Evolutionary conservation across 371 early-diverging fungal genomes (phyloP).

Genomic region (Mortierella sp.): DNA sequence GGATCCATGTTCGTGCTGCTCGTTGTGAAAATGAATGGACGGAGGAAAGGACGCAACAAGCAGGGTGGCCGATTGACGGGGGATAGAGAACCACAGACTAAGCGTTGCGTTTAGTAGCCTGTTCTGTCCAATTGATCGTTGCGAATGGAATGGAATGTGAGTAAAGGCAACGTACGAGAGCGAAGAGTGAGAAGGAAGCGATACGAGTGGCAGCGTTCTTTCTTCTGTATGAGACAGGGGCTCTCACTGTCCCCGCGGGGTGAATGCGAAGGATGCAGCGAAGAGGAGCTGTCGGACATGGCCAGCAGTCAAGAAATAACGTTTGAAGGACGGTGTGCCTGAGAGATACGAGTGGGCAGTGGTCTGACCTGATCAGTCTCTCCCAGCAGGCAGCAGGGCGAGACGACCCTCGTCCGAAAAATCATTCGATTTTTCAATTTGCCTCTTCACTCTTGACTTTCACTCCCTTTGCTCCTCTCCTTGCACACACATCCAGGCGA

Average conservation of each 20-base stretch:
- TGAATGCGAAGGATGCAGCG: not conserved
- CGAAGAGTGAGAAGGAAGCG: not conserved
- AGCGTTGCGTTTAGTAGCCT: too few relatives aligned
- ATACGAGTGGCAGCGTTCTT: not conserved
- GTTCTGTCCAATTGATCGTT: not conserved
- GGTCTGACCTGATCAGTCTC: not conserved
- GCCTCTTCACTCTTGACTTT: not conserved
- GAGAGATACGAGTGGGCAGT: not conserved
- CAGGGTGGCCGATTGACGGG: too few relatives aligned
- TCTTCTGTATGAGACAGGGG: not conserved
- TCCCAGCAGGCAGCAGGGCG: not conserved
- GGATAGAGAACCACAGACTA: too few relatives aligned
- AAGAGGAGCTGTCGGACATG: not conserved
- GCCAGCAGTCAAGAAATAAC: not conserved
- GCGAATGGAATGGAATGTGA: not conserved
- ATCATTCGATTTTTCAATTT: constrained; percentile 30
- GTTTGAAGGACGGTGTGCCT: constrained; percentile 5
- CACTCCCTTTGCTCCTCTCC: not conserved
- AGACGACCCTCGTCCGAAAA: constrained; percentile 5
- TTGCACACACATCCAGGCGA: not conserved
- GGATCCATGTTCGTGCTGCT: not conserved
- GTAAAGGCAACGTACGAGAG: not conserved
- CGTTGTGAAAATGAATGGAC: not conserved
- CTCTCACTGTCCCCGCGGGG: not conserved
- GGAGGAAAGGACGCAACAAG: too few relatives aligned